Evolutionary conservation across 148 eudicot species (phyloP).

Genomic region (Rhododendron molle): DNA sequence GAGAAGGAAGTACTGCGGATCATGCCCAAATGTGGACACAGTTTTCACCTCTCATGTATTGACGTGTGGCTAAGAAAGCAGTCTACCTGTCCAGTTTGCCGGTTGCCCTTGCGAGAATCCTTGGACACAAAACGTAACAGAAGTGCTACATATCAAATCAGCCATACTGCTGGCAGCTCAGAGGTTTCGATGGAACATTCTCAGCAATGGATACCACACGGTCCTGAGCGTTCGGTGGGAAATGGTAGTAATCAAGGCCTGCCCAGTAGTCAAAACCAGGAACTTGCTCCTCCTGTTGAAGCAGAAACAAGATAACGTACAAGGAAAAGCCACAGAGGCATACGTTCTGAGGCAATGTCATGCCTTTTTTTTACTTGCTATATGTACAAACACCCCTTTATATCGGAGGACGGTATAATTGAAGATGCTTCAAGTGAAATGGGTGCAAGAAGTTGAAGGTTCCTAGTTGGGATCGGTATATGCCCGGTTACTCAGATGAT

Average conservation of each 20-base stretch:
- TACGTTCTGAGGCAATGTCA: background rate
- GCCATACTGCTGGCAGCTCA: slow-evolving; percentile 10
- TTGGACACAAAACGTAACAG: slow-evolving; percentile 13
- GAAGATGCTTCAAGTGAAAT: background rate
- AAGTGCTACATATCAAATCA: background rate
- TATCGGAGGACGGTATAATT: background rate
- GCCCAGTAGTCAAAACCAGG: background rate
- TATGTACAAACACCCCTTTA: background rate
- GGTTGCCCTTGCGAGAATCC: slow-evolving; percentile 47
- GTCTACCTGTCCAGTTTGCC: slow-evolving; percentile 74
- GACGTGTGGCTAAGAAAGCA: slow-evolving; percentile 66
- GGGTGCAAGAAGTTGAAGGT: background rate
- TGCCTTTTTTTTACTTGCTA: background rate
- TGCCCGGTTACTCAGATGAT: background rate
- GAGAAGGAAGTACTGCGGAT: slow-evolving; percentile 64
- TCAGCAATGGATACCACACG: slow-evolving; percentile 15
- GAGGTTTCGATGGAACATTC: slow-evolving; percentile 14
- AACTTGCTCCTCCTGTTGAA: background rate
- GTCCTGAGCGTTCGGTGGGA: background rate
- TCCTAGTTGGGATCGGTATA: background rate
- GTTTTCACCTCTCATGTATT: slow-evolving; percentile 63
- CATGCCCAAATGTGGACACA: slow-evolving; percentile 72
- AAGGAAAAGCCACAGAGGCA: background rate
- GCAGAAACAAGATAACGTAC: slow-evolving; percentile 5
- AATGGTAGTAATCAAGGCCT: background rate